These are phyloP conservation scores for Neurospora sp. DNA, from an alignment of 495 filamentous ascomycete genomes.

Conservation along the genomic window DNA sequence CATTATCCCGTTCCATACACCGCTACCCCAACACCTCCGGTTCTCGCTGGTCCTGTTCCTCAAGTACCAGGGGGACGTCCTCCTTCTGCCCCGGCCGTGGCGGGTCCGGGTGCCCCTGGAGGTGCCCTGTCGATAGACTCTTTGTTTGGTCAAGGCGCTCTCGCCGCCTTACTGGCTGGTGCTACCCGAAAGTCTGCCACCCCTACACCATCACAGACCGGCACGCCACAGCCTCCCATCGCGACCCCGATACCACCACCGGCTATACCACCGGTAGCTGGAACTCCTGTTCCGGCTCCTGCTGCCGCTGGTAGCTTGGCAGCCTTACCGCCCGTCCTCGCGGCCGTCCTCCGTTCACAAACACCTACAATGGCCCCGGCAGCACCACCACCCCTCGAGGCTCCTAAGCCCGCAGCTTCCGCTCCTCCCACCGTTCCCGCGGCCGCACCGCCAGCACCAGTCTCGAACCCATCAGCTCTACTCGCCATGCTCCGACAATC, in stretches of 20 bases:
- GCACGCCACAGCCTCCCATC: constrained; percentile 27
- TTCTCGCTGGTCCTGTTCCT: constrained; percentile 6
- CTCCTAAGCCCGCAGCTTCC: constrained; percentile 3
- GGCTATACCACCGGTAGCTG: background rate
- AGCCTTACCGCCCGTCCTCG: background rate
- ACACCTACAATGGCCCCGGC: constrained; percentile 14
- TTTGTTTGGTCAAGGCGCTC: constrained; percentile 42
- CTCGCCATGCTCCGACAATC: constrained; percentile 40
- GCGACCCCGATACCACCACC: constrained; percentile 15
- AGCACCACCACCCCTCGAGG: background rate
- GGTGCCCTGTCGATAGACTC: constrained; percentile 35
- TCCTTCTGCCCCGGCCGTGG: constrained; percentile 12
- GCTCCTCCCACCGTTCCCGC: constrained; percentile 2
- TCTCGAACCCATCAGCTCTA: constrained; percentile 30
- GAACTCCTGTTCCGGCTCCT: constrained; percentile 1
- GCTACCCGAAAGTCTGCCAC: constrained; percentile 33
- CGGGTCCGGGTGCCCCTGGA: constrained; percentile 12
- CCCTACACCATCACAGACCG: constrained; percentile 29
- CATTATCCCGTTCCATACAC: constrained; percentile 8
- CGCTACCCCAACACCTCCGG: constrained; percentile 18
- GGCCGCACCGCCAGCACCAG: background rate
- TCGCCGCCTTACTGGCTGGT: constrained; percentile 35
- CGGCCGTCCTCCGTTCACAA: constrained; percentile 14
- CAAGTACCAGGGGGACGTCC: constrained; percentile 18
- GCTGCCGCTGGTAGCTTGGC: constrained; percentile 5